Evolutionary conservation across 331 rosid species (phyloP), one percentile per base, ranked within the genome.

Genomic region (Quercus tomentella): DNA sequence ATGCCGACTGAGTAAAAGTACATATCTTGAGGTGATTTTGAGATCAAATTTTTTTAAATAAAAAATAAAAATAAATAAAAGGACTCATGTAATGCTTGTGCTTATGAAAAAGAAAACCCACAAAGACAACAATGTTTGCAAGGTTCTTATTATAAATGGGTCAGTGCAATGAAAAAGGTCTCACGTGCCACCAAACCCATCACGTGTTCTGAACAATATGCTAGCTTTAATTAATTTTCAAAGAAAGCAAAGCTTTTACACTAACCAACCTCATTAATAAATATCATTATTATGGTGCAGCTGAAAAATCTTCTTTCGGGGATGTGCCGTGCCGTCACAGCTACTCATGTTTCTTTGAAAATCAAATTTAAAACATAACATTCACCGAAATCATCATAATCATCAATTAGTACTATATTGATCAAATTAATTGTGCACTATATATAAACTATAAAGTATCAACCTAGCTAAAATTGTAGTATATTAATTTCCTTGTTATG

Each of bases 321-420:
- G 77, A 26, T 86, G 73, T 89, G 82, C 87, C 93, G 84, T 94
- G 95, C 88, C 98, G 91, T 94, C 85, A 68, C 97, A 91, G 92
- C 87, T 85, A 89, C 96, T 92, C 94, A 80, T 85, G 89, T 86
- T 85, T 85, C 85, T 80, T 84, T 80, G 77, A 77, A 77, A 68
- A 51, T 61, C 68, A 65, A 30, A 6, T 49, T 61, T 41, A 18
- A 70, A 67, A 60, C 61, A 56, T 67, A 67, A 14, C 14, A 49
- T 49, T 49, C 54, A 77, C 26, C 62, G 4, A 23, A 61, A 72
- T 49, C 45, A 16, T 67, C 77, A 25, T 70, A 35, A 30, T 45
- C 33, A 67, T 45, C 18, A 61, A 14, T 11, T 12, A 22, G 18
- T 49, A 12, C 28, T 58, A 15, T 23, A 28, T 30, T 63, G 31